Percentiles rank a stretch among this genome's conserved stretches.
These are phyloP conservation scores for Deinandra increscens DNA, from an alignment of 129 eudicot genomes.

Conservation along the genomic window DNA sequence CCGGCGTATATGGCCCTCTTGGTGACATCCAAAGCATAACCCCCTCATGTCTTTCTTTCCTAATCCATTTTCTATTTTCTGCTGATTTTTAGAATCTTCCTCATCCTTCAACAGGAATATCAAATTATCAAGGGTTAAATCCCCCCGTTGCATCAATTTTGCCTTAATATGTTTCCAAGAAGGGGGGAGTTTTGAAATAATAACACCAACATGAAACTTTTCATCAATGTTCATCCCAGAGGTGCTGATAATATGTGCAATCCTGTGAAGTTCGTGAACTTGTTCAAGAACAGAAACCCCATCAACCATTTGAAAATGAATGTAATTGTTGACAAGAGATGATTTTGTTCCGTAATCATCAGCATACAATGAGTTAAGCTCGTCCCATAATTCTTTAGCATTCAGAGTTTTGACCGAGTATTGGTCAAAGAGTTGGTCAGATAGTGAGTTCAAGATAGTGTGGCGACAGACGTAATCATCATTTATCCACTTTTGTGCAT, in stretches of 20 bases:
- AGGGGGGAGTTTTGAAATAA: slow-evolving; percentile 85
- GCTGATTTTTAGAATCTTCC: slow-evolving; percentile 51
- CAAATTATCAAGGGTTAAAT: slow-evolving; percentile 53
- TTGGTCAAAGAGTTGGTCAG: slow-evolving; percentile 55
- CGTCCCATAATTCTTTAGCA: slow-evolving; percentile 79
- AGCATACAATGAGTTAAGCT: slow-evolving; percentile 44
- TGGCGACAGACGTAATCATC: slow-evolving; percentile 81
- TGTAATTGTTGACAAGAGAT: slow-evolving; percentile 57
- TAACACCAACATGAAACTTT: slow-evolving; percentile 56
- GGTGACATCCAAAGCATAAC: slow-evolving; percentile 51
- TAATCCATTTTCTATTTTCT: slow-evolving; percentile 21
- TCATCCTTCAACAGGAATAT: slow-evolving; percentile 52
- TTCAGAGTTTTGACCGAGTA: slow-evolving; percentile 42
- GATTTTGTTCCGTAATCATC: slow-evolving; percentile 63
- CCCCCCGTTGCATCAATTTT: slow-evolving; percentile 57
- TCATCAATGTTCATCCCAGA: slow-evolving; percentile 71
- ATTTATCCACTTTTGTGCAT: slow-evolving; percentile 46
- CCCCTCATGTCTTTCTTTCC: slow-evolving; percentile 39
- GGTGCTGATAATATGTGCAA: slow-evolving; percentile 48
- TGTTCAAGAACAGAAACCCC: slow-evolving; percentile 69
- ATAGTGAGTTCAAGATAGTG: slow-evolving; percentile 60
- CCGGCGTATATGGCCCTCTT: slow-evolving; percentile 54
- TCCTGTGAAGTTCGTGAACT: slow-evolving; percentile 63
- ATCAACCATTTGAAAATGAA: slow-evolving; percentile 81
- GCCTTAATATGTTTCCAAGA: slow-evolving; percentile 66